phyloP scores from a whole-genome alignment of 495 filamentous ascomycete species.

The Penicillium verhagenii region DNA sequence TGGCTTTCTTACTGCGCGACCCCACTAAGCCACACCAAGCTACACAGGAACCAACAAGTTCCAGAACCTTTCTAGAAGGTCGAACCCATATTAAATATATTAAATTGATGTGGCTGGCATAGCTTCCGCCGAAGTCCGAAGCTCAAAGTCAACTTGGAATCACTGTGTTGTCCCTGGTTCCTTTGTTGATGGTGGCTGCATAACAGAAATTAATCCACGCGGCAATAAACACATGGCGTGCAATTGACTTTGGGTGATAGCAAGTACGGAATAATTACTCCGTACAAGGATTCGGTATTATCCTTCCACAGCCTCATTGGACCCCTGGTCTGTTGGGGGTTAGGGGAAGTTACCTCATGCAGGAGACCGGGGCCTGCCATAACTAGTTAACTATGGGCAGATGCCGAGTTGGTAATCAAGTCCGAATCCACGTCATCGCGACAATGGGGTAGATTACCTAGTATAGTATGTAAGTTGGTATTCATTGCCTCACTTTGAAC shows the following conservation, averaged over 20 bases:
- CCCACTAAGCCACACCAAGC: constrained; percentile 3
- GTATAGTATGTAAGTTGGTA: too few species aligned
- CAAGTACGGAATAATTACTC: too few species aligned
- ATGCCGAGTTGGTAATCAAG: background rate
- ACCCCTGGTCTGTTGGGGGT: background rate
- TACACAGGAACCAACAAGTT: constrained; percentile 6
- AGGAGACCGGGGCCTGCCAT: constrained; percentile 3
- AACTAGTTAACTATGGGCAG: constrained; percentile 2
- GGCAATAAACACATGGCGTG: background rate
- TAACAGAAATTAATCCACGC: constrained; percentile 7
- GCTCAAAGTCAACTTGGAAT: constrained; percentile 6
- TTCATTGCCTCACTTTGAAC: background rate
- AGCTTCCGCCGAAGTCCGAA: constrained; percentile 4
- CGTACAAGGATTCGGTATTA: background rate
- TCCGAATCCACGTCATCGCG: background rate
- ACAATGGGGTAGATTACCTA: background rate
- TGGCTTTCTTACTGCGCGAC: background rate
- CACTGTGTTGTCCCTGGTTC: constrained; percentile 5
- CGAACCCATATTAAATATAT: constrained; percentile 11
- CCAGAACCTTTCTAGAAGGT: constrained; percentile 24
- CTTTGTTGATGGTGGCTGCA: constrained; percentile 11
- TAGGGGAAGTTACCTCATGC: constrained; percentile 9
- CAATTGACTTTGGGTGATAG: background rate
- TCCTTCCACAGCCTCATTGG: background rate
- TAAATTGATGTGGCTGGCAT: constrained; percentile 17